Evolutionary conservation across 352 stramenopile species (phyloP).

Genomic region (Phytopythium montanum): DNA sequence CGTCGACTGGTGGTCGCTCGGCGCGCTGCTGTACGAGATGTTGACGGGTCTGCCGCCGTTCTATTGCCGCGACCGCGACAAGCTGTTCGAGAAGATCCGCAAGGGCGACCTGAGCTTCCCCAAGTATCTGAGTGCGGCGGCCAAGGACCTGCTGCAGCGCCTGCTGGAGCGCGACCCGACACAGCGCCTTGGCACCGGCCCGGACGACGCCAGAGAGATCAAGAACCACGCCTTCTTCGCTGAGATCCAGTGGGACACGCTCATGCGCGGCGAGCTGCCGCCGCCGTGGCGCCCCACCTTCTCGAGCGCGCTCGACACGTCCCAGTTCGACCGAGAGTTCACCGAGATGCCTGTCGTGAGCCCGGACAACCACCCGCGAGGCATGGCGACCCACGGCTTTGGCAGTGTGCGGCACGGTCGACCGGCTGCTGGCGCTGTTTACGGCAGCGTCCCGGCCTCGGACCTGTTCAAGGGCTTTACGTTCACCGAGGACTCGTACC

Average conservation of each 20-base stretch:
- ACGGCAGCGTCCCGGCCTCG: constrained; percentile 51
- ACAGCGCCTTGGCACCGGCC: constrained; percentile 90
- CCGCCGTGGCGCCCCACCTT: constrained; percentile 93
- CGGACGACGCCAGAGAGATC: constrained; percentile 72
- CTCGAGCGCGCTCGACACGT: constrained; percentile 93
- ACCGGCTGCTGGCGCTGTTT: constrained; percentile 28
- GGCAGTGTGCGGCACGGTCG: constrained; percentile 44
- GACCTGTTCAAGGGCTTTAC: constrained; percentile 86
- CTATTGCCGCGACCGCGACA: constrained; percentile 94
- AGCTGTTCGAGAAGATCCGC: constrained; percentile 98
- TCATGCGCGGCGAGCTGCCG: constrained; percentile 54
- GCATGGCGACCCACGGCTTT: constrained; percentile 47
- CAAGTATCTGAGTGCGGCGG: constrained; percentile 87
- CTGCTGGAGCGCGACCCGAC: constrained; percentile 95
- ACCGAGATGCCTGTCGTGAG: constrained; percentile 96
- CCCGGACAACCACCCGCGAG: constrained; percentile 76
- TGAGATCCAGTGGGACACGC: constrained; percentile 73
- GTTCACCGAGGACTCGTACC: constrained; percentile 80
- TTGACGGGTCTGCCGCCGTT: constrained; percentile 86
- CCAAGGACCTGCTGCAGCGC: constrained; percentile 85
- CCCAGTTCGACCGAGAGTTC: constrained; percentile 97
- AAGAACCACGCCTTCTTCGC: constrained; percentile 82
- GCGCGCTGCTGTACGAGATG: constrained; percentile 87
- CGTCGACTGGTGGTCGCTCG: constrained; percentile 98
- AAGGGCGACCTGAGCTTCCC: constrained; percentile 94